Conservation (phyloP, 202 grass and related monocot genomes). For the Eragrostis tef region DNA sequence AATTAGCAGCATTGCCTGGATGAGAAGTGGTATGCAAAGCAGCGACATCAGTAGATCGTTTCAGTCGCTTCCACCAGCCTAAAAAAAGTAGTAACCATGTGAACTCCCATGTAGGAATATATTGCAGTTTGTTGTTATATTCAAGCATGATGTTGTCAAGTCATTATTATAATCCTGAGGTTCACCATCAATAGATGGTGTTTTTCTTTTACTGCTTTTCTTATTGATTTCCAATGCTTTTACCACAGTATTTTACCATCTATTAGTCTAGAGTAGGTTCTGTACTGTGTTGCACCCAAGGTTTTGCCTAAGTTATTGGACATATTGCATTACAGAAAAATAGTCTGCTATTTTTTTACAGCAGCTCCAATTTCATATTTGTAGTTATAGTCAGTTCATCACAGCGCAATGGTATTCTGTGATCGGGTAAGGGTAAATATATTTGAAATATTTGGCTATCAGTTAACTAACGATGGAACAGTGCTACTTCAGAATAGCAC, state of each 20-base stretch:
- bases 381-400: not conserved
- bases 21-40: constrained; percentile 75
- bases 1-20: constrained; percentile 96
- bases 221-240: constrained; percentile 12
- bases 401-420: not conserved
- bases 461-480: not conserved
- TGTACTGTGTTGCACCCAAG: not conserved
- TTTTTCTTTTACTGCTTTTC: constrained; percentile 11
- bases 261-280: not conserved
- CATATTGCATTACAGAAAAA: not conserved
- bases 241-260: not conserved
- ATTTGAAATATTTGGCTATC: not conserved
- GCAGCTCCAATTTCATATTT: constrained; percentile 16
- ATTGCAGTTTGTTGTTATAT: constrained; percentile 25
- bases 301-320: constrained; percentile 14
- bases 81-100: constrained; percentile 42
- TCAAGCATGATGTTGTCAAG: constrained; percentile 28
- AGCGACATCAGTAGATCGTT: constrained; percentile 53
- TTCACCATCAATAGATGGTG: not conserved
- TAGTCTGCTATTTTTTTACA: not conserved
- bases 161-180: constrained; percentile 29
- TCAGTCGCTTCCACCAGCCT: constrained; percentile 52
- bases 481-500: not conserved
- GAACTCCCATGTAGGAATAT: constrained; percentile 36
- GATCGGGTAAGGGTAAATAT: not conserved